phyloP scores from a whole-genome alignment of 441 rosid species.

The Adansonia gregorii region DNA sequence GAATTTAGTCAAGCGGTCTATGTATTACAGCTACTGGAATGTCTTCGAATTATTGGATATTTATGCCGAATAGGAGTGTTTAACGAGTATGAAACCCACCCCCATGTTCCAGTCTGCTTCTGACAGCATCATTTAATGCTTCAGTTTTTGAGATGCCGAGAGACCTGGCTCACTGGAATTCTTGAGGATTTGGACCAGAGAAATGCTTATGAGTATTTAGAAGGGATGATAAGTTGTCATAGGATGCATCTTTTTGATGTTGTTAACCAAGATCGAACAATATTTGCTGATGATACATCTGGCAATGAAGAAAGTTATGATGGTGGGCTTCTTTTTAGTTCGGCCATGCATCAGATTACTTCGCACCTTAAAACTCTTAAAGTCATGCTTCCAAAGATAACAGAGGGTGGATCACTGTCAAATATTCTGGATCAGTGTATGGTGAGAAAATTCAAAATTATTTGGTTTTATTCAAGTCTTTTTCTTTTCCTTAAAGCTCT shows the following conservation, averaged over 20 bases:
- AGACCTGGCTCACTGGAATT: constrained; percentile 96
- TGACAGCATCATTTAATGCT: constrained; percentile 31
- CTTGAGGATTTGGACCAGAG: constrained; percentile 91
- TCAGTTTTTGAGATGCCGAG: constrained; percentile 94
- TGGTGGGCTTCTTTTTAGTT: constrained; percentile 91
- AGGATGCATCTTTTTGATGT: constrained; percentile 92
- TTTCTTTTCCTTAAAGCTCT: constrained; percentile 18
- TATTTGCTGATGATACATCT: constrained; percentile 93
- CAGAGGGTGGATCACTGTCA: constrained; percentile 90
- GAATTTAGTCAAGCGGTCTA: constrained; percentile 31
- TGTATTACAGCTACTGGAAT: constrained; percentile 77
- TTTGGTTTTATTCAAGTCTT: background rate
- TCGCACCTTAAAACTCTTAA: constrained; percentile 92
- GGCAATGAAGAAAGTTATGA: constrained; percentile 94
- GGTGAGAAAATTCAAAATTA: constrained; percentile 49
- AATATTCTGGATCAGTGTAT: constrained; percentile 95
- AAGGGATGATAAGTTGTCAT: constrained; percentile 94
- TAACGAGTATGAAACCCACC: constrained; percentile 70
- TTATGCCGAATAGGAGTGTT: constrained; percentile 87
- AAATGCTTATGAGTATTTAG: constrained; percentile 88
- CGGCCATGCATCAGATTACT: constrained; percentile 98
- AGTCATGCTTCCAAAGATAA: constrained; percentile 91
- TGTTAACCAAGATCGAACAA: constrained; percentile 93
- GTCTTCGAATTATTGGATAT: constrained; percentile 93
- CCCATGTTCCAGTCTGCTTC: constrained; percentile 18